Evolutionary conservation across 139 green algal species (phyloP).

Genomic region (Pleodorina starrii): DNA sequence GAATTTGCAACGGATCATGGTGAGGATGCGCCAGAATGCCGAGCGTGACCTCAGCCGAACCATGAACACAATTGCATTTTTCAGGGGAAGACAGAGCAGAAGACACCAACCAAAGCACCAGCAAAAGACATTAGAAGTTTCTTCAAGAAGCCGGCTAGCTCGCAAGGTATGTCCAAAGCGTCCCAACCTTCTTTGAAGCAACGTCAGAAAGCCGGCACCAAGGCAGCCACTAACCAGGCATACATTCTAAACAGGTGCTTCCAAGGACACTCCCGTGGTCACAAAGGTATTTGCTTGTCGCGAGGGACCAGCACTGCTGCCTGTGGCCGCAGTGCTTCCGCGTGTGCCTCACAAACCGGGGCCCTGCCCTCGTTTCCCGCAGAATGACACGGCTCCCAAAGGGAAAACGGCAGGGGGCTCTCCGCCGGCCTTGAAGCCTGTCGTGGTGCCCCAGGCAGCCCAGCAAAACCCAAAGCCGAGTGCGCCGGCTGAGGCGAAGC

Average conservation of each 20-base stretch:
- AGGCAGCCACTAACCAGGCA: too few relatives aligned
- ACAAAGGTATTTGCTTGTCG: background rate
- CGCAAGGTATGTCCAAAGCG: background rate
- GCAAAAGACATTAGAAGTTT: constrained; percentile 41
- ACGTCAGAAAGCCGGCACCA: too few relatives aligned
- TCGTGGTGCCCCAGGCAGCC: background rate
- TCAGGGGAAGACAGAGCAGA: constrained; percentile 22
- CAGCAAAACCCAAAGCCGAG: background rate
- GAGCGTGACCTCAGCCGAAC: too few relatives aligned
- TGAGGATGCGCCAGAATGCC: background rate
- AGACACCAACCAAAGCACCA: background rate
- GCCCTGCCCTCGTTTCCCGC: too few relatives aligned
- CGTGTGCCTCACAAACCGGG: too few relatives aligned
- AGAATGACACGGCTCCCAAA: background rate
- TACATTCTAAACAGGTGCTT: background rate
- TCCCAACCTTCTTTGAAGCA: too few relatives aligned
- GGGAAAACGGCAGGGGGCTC: background rate
- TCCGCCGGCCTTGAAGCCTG: background rate
- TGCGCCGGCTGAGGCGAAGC: background rate
- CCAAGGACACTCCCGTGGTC: background rate
- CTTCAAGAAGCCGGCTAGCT: constrained; percentile 9
- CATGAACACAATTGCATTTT: too few relatives aligned
- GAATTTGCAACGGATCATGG: background rate
- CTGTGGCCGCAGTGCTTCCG: too few relatives aligned
- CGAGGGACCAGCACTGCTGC: too few relatives aligned